phyloP scores from a whole-genome alignment of 805 yeast species.

The Candida chauliodis region DNA sequence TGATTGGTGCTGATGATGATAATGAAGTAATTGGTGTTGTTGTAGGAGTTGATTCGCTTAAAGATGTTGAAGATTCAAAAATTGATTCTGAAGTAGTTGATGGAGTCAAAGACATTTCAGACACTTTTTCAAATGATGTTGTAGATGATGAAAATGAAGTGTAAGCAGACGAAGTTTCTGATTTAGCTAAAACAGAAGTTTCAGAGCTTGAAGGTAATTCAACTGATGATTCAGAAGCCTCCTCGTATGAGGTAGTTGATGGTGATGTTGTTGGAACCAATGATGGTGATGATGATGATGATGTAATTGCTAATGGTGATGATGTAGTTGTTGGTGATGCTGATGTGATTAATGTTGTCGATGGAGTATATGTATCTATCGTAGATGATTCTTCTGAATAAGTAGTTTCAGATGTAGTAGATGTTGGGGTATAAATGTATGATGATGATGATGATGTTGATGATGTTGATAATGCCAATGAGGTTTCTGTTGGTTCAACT shows the following conservation, averaged over 20 bases:
- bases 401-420: slow-evolving; percentile 8
- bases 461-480: neutral
- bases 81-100: slow-evolving; percentile 2
- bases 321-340: neutral
- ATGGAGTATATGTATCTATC: neutral
- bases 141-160: neutral
- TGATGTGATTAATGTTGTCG: neutral
- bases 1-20: slow-evolving; percentile 1
- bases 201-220: no score
- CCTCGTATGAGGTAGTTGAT: neutral
- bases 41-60: neutral
- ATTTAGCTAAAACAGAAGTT: neutral
- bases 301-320: no score
- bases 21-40: slow-evolving; percentile 1
- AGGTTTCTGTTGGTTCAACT: slow-evolving; percentile 6
- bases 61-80: neutral
- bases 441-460: slow-evolving; percentile 2
- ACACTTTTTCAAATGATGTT: neutral
- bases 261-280: neutral
- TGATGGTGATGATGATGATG: neutral
- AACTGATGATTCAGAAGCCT: neutral
- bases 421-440: slow-evolving; percentile 6
- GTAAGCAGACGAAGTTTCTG: neutral
- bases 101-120: neutral
- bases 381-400: no score